Percentiles rank a stretch among this genome's conserved stretches.
Evolutionary conservation across 108 stramenopile species (phyloP).

Genomic region (Cyclotella cryptica): DNA sequence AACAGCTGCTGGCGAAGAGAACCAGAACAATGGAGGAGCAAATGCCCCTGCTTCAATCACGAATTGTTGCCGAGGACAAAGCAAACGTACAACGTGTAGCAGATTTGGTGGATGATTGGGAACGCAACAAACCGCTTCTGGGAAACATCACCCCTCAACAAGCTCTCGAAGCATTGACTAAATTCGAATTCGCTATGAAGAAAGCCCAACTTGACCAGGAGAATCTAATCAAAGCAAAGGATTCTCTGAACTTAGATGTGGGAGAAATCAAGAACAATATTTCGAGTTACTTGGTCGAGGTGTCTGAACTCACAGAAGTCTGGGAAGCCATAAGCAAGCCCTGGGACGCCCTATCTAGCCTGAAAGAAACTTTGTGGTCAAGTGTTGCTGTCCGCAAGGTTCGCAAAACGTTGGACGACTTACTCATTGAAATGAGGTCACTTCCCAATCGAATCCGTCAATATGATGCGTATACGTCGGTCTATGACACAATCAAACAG

Average conservation of each 20-base stretch:
- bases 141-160: constrained; percentile 78
- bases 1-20: constrained; percentile 87
- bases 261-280: constrained; percentile 64
- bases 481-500: constrained; percentile 81
- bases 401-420: constrained; percentile 84
- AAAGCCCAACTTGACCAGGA: constrained; percentile 82
- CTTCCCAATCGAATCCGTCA: constrained; percentile 94
- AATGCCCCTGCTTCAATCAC: constrained; percentile 91
- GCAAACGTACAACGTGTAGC: constrained; percentile 72
- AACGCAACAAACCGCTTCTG: constrained; percentile 88
- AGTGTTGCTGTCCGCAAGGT: constrained; percentile 87
- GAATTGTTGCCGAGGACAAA: constrained; percentile 92
- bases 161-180: constrained; percentile 87
- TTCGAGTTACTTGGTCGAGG: constrained; percentile 72
- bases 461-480: constrained; percentile 92
- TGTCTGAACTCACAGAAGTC: constrained; percentile 90
- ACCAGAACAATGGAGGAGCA: constrained; percentile 91
- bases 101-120: constrained; percentile 83
- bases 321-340: constrained; percentile 87
- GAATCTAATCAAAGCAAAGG: constrained; percentile 84
- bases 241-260: constrained; percentile 85
- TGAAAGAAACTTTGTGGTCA: constrained; percentile 91
- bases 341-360: constrained; percentile 62
- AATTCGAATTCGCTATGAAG: constrained; percentile 83
- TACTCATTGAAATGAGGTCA: constrained; percentile 90